phyloP scores from a whole-genome alignment of 2,329 filamentous ascomycete genomes.

The Sarocladium brachiariae region DNA sequence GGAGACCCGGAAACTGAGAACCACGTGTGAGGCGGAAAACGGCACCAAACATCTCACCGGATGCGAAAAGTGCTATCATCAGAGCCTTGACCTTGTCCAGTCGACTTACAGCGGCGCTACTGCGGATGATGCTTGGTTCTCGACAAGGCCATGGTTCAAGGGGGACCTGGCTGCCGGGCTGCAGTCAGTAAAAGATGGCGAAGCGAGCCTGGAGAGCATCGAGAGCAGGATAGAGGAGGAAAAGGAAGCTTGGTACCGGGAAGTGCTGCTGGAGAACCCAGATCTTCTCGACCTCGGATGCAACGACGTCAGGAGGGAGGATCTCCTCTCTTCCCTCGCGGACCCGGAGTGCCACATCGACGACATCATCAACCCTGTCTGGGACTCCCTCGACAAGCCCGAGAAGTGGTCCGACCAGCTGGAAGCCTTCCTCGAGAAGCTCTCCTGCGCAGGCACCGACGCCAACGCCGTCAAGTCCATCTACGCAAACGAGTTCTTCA shows the following conservation, averaged over 20 bases:
- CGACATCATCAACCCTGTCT: conserved; percentile 30
- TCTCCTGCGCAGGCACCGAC: conserved; percentile 26
- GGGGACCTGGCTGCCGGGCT: not conserved
- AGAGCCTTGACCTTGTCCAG: conserved; percentile 38
- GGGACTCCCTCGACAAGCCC: conserved; percentile 29
- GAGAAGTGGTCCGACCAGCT: conserved; percentile 24
- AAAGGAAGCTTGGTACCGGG: conserved; percentile 47
- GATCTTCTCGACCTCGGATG: conserved; percentile 29
- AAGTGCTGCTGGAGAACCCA: conserved; percentile 31
- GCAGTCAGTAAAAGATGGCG: not conserved
- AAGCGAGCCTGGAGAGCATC: conserved; percentile 32
- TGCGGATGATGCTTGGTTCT: conserved; percentile 40
- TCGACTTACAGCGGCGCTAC: not conserved
- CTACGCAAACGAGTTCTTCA: conserved; percentile 36
- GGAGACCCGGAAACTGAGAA: conserved; percentile 35
- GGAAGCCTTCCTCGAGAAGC: conserved; percentile 26
- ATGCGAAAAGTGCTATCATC: conserved; percentile 41
- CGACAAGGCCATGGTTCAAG: conserved; percentile 19
- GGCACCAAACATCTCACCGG: conserved; percentile 34
- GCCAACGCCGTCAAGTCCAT: conserved; percentile 26
- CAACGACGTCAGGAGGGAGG: conserved; percentile 22
- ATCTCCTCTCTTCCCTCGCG: conserved; percentile 28
- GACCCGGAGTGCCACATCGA: conserved; percentile 30
- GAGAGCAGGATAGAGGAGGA: conserved; percentile 44
- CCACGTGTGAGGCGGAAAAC: conserved; percentile 31